phyloP scores from a whole-genome alignment of 495 filamentous ascomycete species.

The Glutinoglossum americanum region DNA sequence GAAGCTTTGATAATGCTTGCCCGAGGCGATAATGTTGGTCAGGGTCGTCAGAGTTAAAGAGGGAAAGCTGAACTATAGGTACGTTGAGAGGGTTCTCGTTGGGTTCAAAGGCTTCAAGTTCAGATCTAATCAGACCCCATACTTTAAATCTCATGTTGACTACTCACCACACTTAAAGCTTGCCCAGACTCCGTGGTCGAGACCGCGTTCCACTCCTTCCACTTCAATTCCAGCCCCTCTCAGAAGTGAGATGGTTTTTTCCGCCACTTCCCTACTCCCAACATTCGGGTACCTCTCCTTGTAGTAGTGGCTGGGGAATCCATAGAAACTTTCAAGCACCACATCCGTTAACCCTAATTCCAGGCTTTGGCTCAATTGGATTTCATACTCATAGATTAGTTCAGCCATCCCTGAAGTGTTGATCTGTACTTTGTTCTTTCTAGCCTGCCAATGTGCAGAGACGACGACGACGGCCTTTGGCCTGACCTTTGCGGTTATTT shows the following conservation, averaged over 20 bases:
- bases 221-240: conserved; percentile 38
- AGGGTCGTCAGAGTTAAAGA: conserved; percentile 47
- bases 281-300: conserved; percentile 46
- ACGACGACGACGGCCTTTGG: conserved; percentile 71
- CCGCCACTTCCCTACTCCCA: conserved; percentile 42
- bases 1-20: conserved; percentile 40
- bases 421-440: conserved; percentile 36
- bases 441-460: conserved; percentile 68
- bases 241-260: conserved; percentile 38
- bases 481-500: conserved; percentile 63
- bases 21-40: conserved; percentile 52
- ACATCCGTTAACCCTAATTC: conserved; percentile 10
- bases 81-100: conserved; percentile 53
- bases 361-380: background rate
- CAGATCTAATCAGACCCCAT: background rate
- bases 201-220: conserved; percentile 39
- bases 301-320: conserved; percentile 47
- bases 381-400: conserved; percentile 62
- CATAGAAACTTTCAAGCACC: conserved; percentile 36
- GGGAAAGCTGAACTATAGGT: conserved; percentile 62
- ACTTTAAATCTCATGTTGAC: background rate
- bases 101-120: conserved; percentile 36
- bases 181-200: conserved; percentile 69
- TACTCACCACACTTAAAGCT: conserved; percentile 41
- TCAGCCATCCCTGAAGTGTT: conserved; percentile 48